Evolutionary conservation across 2,329 filamentous ascomycete species (phyloP).

Genomic region (Cladophialophora carrionii): DNA sequence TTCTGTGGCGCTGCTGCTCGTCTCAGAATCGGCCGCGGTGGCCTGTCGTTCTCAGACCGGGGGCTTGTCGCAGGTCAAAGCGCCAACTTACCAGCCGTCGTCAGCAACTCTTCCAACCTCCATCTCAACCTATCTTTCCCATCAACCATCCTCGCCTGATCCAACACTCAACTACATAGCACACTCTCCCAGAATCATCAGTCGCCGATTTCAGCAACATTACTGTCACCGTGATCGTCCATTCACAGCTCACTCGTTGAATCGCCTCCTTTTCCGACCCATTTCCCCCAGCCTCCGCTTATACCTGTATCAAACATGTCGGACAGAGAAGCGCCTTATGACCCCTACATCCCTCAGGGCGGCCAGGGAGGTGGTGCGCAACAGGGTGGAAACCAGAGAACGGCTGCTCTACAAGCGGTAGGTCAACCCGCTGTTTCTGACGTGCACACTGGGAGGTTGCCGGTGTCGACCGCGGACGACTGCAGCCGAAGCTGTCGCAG

Average conservation of each 20-base stretch:
- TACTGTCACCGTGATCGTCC: background rate
- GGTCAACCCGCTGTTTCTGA: constrained; percentile 44
- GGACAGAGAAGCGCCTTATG: constrained; percentile 70
- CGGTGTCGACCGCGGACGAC: background rate
- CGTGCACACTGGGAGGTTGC: background rate
- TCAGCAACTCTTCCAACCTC: constrained; percentile 29
- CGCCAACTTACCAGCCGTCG: constrained; percentile 33
- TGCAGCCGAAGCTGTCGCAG: constrained; percentile 24
- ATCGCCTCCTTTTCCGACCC: constrained; percentile 16
- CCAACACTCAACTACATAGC: constrained; percentile 9
- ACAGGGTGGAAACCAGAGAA: constrained; percentile 64
- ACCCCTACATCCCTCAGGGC: constrained; percentile 83
- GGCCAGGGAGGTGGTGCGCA: constrained; percentile 42
- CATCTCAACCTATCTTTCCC: constrained; percentile 25
- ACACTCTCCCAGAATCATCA: constrained; percentile 4
- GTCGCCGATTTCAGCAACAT: background rate
- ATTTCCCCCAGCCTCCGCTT: constrained; percentile 3
- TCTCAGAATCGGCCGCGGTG: constrained; percentile 16
- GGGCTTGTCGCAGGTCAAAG: constrained; percentile 30
- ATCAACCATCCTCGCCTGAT: constrained; percentile 20
- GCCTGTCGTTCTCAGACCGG: constrained; percentile 10
- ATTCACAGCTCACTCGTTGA: background rate
- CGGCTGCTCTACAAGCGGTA: constrained; percentile 81
- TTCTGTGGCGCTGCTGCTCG: constrained; percentile 13
- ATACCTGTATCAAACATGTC: constrained; percentile 52